Evolutionary conservation across 2,329 filamentous ascomycete species (phyloP), one percentile per base, ranked within the genome.

Genomic region (Tolypocladium tropicale): DNA sequence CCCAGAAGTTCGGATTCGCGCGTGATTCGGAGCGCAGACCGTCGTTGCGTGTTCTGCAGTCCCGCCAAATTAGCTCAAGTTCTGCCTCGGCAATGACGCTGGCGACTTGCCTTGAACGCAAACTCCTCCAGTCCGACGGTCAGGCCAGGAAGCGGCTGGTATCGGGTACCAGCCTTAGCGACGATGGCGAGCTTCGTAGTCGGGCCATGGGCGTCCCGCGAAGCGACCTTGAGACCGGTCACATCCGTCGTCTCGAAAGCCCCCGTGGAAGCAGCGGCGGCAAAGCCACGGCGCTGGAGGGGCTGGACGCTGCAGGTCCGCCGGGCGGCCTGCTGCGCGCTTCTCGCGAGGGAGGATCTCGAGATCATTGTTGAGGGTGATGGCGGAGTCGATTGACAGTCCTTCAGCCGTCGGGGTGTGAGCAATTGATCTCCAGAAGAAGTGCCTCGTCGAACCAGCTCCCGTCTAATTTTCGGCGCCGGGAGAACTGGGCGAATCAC

Each of bases 1-100:
- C 95, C 94, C 62, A 99, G 85, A 60, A 99, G 87, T 78, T 99
- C 94, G 67, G 90, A 84, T 79, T 99, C 94, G 78, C 94, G 89
- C 70, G 86, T 88, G 73, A 99, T 96, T 72, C 92, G 89, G 68
- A 99, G 80, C 57, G 90, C 90, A 63, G 92, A 94, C 74, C 94
- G 87, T 76, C 88, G 88, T 65, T 85, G 74, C 67, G 94, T 99
- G 80, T 87, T 91, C 88, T 93, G 68, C 4, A 59, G 64, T 55
- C 61, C 46, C 55, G 56, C 58, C 63, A 76, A 75, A 76, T 80
- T 78, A 81, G 76, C 76, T 78, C 63, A 68, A 60, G 59, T 56
- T 54, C 41, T 53, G 53, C 57, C 43, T 58, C 52, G 14, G 59
- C 54, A 49, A 57, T 54, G 51, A 23, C 57, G 53, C 28, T 33